A percentile compares a stretch with the other conserved stretches of the same genome.
Evolutionary conservation across 805 yeast species (phyloP).

Genomic region (Jamesozyma jinghongensis): DNA sequence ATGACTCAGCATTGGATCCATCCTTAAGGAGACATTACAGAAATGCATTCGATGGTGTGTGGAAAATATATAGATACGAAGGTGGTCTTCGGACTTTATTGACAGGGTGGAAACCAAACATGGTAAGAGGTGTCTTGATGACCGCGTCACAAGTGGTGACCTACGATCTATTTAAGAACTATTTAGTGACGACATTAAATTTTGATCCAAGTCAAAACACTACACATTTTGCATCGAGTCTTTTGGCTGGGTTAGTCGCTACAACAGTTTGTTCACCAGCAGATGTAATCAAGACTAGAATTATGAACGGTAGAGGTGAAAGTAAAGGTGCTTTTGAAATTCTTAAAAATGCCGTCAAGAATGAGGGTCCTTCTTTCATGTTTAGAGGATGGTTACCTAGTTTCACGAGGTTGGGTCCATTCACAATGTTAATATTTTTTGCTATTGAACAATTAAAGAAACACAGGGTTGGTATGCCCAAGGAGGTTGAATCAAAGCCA

Average conservation of each 20-base stretch:
- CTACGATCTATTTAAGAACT: constrained; percentile 62
- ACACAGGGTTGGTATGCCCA: constrained; percentile 40
- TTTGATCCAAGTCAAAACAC: constrained; percentile 52
- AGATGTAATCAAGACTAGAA: constrained; percentile 80
- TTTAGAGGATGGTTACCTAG: constrained; percentile 90
- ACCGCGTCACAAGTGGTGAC: constrained; percentile 88
- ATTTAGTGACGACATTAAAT: constrained; percentile 41
- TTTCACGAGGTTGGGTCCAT: constrained; percentile 78
- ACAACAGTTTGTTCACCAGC: constrained; percentile 91
- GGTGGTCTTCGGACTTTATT: constrained; percentile 51
- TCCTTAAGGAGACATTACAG: constrained; percentile 62
- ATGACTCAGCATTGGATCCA: constrained; percentile 61
- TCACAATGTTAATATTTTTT: constrained; percentile 59
- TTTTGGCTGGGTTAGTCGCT: constrained; percentile 79
- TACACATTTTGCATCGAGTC: constrained; percentile 72
- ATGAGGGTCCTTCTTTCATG: constrained; percentile 71
- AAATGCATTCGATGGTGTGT: constrained; percentile 71
- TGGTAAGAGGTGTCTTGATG: constrained; percentile 76
- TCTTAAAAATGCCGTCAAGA: constrained; percentile 44
- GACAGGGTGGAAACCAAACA: constrained; percentile 70
- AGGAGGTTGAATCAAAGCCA: constrained; percentile 3
- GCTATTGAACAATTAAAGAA: constrained; percentile 60
- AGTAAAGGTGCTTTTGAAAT: constrained; percentile 42
- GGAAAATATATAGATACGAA: constrained; percentile 51
- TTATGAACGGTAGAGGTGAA: constrained; percentile 51